Evolutionary conservation across 2,329 filamentous ascomycete species (phyloP), one percentile per base, ranked within the genome.

Genomic region (Aspergillus terreus): DNA sequence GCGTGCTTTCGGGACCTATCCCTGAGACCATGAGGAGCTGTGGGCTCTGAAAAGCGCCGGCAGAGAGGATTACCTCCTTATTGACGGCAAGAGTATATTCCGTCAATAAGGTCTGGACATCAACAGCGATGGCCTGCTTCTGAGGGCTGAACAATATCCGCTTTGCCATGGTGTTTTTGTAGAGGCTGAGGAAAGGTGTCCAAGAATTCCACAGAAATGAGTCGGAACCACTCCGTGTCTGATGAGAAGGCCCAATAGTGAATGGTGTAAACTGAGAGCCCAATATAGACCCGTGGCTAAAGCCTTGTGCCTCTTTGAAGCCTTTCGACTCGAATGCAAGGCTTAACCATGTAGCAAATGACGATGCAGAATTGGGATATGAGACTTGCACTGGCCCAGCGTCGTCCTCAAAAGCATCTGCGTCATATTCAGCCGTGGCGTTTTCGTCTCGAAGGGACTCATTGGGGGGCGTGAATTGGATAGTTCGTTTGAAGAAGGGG

Each of bases 21-120:
- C 79, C 79, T 40, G 76, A 79, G 4, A 79, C 70, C 68, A 80
- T 78, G 6, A 82, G 69, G 6, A 82, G 64, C 53, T 82, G 78
- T 0, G 81, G 80, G 0, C 78, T 76, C 58, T 81, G 79, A 60
- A 78, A 80, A 2, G 73, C 69, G 6, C 82, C 82, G 1, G 75
- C 78, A 0, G 78, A 73, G 2, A 84, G 51, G 38, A 76, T 74
- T 2, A 75, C 70, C 57, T 83, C 81, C 30, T 69, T 69, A 21
- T 66, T 74, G 35, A 81, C 78, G 6, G 66, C 69, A 54, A 83
- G 72, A 30, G 61, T 74, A 27, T 76, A 67, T 46, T 76, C 71
- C n/a, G 73, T 54, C 32, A 71, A 23, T 53, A 52, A 10, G 63
- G 65, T 7, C 65, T 70, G 45, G 5, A 79, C 75, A 12, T 70